These are phyloP conservation scores for Gastrolobium villosum DNA, from an alignment of 306 rosid genomes.

Conservation along the genomic window DNA sequence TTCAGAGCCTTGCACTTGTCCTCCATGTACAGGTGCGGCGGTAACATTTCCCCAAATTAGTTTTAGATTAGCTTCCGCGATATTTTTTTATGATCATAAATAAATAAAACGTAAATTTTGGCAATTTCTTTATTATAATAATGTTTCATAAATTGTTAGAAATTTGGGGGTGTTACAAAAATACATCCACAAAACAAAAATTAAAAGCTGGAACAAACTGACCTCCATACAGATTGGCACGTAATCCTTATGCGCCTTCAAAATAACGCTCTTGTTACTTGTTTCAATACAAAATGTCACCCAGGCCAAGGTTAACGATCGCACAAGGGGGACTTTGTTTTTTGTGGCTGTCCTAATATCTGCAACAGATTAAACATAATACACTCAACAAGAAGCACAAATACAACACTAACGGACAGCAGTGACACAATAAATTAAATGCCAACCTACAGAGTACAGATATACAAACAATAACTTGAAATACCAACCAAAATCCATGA, in stretches of 20 bases:
- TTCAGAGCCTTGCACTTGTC: no score
- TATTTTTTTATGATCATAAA: no score
- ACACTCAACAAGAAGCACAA: slow-evolving; percentile 40
- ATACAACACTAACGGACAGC: slow-evolving; percentile 6
- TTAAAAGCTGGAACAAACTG: slow-evolving; percentile 45
- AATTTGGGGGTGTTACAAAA: no score
- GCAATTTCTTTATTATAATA: no score
- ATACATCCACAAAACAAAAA: not conserved
- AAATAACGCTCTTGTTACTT: slow-evolving; percentile 78
- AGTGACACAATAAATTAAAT: not conserved
- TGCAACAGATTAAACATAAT: slow-evolving; percentile 57
- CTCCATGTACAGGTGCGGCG: no score
- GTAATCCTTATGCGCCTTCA: slow-evolving; percentile 92
- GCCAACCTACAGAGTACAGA: not conserved
- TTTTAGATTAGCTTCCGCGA: no score
- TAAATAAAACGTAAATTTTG: no score
- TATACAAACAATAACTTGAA: slow-evolving; percentile 22
- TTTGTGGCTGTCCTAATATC: slow-evolving; percentile 86
- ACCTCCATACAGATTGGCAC: slow-evolving; percentile 99
- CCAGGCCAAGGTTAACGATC: slow-evolving; percentile 89
- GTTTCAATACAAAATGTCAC: slow-evolving; percentile 93
- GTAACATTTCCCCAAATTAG: no score
- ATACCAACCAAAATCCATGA: not conserved
- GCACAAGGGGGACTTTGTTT: slow-evolving; percentile 98
- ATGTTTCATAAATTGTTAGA: no score